phyloP scores from a whole-genome alignment of 2,329 filamentous ascomycete genomes.

The Alternaria sp. region DNA sequence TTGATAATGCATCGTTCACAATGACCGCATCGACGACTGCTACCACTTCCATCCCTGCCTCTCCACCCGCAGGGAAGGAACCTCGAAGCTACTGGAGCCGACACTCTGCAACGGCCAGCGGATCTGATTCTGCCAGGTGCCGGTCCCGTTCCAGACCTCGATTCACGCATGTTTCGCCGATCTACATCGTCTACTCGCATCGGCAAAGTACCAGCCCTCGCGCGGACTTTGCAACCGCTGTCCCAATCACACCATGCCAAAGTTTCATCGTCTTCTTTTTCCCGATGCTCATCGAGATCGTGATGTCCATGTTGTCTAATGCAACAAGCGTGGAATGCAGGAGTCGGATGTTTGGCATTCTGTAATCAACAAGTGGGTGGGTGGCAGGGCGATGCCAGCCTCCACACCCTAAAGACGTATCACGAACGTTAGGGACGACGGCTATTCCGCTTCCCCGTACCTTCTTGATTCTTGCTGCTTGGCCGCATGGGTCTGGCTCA shows the following conservation, averaged over 20 bases:
- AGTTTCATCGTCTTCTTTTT: conserved; percentile 8
- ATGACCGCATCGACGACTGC: not conserved
- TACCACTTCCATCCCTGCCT: not conserved
- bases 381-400: not conserved
- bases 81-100: conserved; percentile 4
- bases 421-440: not conserved
- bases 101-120: conserved; percentile 2
- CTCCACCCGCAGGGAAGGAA: not conserved
- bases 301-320: not conserved
- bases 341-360: not conserved
- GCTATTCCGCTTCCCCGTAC: conserved; percentile 2
- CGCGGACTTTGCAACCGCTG: not conserved
- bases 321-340: not conserved
- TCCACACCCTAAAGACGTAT: not conserved
- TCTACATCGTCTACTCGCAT: conserved; percentile 13
- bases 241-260: conserved; percentile 2
- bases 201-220: conserved; percentile 7
- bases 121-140: conserved; percentile 17
- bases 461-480: not conserved
- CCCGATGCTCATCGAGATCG: conserved; percentile 8
- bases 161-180: conserved; percentile 21
- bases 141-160: conserved; percentile 17
- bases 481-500: not conserved
- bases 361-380: not conserved
- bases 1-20: not conserved